Conservation (phyloP, 2,329 filamentous ascomycete genomes). For the Coniochaeta hoffmannii region DNA sequence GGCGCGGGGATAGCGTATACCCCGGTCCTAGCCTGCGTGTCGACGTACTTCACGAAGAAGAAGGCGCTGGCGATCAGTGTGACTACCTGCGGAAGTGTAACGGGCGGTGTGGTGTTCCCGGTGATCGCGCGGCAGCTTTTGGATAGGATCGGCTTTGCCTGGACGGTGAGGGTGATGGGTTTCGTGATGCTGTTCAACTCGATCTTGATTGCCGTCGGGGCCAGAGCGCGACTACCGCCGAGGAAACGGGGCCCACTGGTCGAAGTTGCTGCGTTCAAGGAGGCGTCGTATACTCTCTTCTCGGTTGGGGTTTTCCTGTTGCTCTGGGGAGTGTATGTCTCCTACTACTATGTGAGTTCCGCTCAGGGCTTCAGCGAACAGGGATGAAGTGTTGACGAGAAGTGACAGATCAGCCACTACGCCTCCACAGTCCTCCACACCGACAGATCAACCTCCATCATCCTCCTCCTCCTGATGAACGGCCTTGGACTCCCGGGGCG, state of each 20-base stretch:
- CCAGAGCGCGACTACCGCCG: conserved; percentile 4
- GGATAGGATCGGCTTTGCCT: conserved; percentile 52
- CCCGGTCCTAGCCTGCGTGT: conserved; percentile 39
- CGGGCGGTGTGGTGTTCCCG: conserved; percentile 56
- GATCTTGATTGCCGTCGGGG: not conserved
- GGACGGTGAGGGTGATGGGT: conserved; percentile 52
- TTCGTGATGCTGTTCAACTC: conserved; percentile 33
- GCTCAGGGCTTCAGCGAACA: not conserved
- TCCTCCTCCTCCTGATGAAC: conserved; percentile 51
- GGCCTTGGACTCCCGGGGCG: conserved; percentile 47
- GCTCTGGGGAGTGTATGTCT: conserved; percentile 12
- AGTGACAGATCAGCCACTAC: conserved; percentile 13
- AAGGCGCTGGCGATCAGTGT: conserved; percentile 50
- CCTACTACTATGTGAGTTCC: conserved; percentile 11
- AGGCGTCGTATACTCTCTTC: conserved; percentile 9
- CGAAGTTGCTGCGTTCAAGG: conserved; percentile 9
- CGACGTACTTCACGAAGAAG: conserved; percentile 48
- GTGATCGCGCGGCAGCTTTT: conserved; percentile 46
- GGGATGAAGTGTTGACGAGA: not conserved
- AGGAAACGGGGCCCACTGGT: conserved; percentile 12
- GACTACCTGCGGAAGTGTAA: conserved; percentile 48
- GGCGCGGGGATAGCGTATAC: conserved; percentile 45
- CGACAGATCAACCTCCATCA: conserved; percentile 39
- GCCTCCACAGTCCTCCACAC: conserved; percentile 32
- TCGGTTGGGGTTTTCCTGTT: conserved; percentile 7